These are phyloP conservation scores for Schwanniomyces occidentalis DNA, from an alignment of 805 yeast genomes.

Conservation along the genomic window DNA sequence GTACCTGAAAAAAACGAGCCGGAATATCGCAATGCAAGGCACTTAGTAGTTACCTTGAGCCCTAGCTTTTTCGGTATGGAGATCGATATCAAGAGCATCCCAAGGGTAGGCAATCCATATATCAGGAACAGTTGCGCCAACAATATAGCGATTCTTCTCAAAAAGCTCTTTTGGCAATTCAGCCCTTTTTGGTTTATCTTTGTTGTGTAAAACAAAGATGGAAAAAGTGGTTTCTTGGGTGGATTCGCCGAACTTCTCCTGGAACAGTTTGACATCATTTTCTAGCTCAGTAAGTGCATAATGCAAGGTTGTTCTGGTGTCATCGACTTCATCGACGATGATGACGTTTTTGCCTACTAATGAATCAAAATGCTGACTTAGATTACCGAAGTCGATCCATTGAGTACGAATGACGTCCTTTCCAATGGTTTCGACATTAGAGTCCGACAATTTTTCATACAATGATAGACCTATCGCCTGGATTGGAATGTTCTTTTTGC, in stretches of 20 bases:
- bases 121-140: constrained; percentile 75
- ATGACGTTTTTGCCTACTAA: constrained; percentile 78
- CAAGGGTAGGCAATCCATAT: constrained; percentile 89
- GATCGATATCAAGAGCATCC: constrained; percentile 82
- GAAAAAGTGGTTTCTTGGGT: constrained; percentile 66
- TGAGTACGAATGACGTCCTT: constrained; percentile 84
- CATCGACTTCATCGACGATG: constrained; percentile 90
- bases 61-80: constrained; percentile 64
- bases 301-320: constrained; percentile 85
- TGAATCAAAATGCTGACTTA: constrained; percentile 67
- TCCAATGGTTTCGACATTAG: constrained; percentile 59
- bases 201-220: constrained; percentile 82
- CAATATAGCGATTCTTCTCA: constrained; percentile 63
- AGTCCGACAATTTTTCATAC: constrained; percentile 55
- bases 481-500: constrained; percentile 66
- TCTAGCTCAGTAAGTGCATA: constrained; percentile 78
- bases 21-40: too few relatives aligned
- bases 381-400: constrained; percentile 82
- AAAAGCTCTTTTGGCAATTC: constrained; percentile 64
- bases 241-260: constrained; percentile 56
- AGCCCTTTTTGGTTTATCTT: constrained; percentile 78
- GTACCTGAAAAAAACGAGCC: too few relatives aligned
- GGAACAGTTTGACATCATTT: constrained; percentile 61
- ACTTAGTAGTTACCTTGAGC: constrained; percentile 61
- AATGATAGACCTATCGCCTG: constrained; percentile 69